These are phyloP conservation scores for Jacaranda copaia DNA, from an alignment of 257 asterid genomes.

Conservation along the genomic window DNA sequence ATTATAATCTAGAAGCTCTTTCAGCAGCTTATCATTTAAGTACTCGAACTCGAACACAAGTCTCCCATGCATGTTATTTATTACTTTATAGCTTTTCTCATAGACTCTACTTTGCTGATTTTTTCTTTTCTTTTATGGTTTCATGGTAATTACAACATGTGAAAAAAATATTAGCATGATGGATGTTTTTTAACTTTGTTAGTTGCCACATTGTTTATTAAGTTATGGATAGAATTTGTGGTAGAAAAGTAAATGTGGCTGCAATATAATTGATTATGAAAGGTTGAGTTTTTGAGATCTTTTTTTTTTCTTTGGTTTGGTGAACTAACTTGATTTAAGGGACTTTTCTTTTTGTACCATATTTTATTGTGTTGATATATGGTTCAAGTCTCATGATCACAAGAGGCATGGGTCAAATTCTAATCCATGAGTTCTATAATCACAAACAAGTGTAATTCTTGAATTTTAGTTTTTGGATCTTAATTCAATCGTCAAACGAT, in stretches of 20 bases:
- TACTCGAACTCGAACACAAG: constrained; percentile 72
- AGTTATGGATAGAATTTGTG: background rate
- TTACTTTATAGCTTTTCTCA: constrained; percentile 34
- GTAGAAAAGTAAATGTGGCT: background rate
- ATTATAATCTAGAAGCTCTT: constrained; percentile 68
- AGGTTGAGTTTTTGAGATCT: background rate
- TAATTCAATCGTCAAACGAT: too few species aligned
- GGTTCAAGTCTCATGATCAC: too few species aligned
- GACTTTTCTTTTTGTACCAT: background rate
- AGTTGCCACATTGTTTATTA: background rate
- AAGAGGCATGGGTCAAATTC: too few species aligned
- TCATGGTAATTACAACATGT: too few species aligned
- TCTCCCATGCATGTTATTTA: constrained; percentile 27
- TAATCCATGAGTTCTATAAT: too few species aligned
- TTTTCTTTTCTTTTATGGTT: constrained; percentile 33
- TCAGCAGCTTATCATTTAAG: constrained; percentile 65
- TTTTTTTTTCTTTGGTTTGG: background rate
- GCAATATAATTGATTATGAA: background rate
- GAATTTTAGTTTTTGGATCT: too few species aligned
- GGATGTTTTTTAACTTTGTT: background rate
- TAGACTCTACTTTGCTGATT: background rate
- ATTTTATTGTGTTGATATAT: too few species aligned
- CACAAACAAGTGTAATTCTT: too few species aligned
- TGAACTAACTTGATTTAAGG: background rate
- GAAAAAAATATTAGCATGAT: too few species aligned